Base-by-base conservation (phyloP, 2,329 filamentous ascomycete genomes). In the Calonectria multiphialidica region DNA sequence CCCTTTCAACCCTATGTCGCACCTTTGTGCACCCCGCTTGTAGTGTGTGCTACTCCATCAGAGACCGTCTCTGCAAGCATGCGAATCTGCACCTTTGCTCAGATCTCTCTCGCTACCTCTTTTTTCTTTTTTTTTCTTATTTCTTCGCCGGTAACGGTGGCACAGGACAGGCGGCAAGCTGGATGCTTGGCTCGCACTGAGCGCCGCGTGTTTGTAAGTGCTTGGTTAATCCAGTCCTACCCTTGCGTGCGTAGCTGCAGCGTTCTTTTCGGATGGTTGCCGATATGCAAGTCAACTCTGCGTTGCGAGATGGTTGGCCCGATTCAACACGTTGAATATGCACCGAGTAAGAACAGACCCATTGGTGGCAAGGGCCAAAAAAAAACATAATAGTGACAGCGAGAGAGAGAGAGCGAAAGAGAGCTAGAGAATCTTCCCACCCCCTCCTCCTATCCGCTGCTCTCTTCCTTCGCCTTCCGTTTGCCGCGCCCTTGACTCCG, bases 21-120 rank as follows among this genome's bases (percentile, higher is more conserved):
- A 70, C 67, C 44, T 30, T 35, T 30, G 44, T 25, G 50, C n/a
- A 33, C 37, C 47, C 35, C 64, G 49, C 42, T 61, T 71, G 49
- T 57, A 30, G 33, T 33, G 69, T 68, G 79, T 81, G 69, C 62
- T 35, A 80, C 78, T 66, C 67, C 75, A 81, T 81, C 80, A 80
- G 77, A 80, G 74, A 80, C 75, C 74, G 68, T 68, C 68, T 72
- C 76, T 80, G 80, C 79, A 80, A 76, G 79, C 74, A 80, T 75
- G 77, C 78, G 80, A 66, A 78, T 76, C 76, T 76, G 76, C 76
- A 72, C 68, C 50, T 71, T 68, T 75, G 74, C 72, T 72, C 75
- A 79, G 78, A 80, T 80, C 78, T 77, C 73, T 68, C 63, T 63
- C 45, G 33, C 40, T 63, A 13, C 37, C 49, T 59, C 53, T 71